Evolutionary conservation across 495 filamentous ascomycete genomes (phyloP), one percentile per base, ranked within the genome.

Genomic region (Rusavskia elegans): DNA sequence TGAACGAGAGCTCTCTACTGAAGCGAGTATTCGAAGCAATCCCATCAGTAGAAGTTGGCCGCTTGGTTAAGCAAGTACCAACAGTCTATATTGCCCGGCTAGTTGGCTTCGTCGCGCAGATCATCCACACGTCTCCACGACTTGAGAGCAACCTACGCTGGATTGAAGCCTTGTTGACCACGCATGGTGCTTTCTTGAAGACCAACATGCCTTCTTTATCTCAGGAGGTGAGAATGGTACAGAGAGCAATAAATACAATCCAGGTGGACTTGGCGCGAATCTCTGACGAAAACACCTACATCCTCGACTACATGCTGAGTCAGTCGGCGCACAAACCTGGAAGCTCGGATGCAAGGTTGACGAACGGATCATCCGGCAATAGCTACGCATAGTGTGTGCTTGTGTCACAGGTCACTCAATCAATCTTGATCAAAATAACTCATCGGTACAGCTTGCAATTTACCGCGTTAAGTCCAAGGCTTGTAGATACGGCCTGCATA

Each of bases 71-170:
- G 45, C 76, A 83, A 16, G 69, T 97, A 40, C 92, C 92, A 6
- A 74, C 74, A 0, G 85, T 94, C n/a, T 98, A 98, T 64, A 74
- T 98, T 5, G 75, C 80, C 42, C 76, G 82, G 32, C 67, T 96
- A 16, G 67, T 98, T 41, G 78, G 87, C 41, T 92, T 89, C 53
- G 80, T 96, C n/a, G 86, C 85, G 4, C 72, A 80, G 42, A 84
- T 87, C 55, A 83, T 83, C n/a, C 89, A 95, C 57, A 83, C 92
- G 55, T 87, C 79, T 1, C 90, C 89, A 2, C 89, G 94, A 69
- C 71, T 98, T 19, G 92, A 98, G 65, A 92, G 95, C 66, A 89
- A 90, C 62, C 68, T 98, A 52, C 63, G 88, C 14, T 98, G 92
- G 92, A 81, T 96, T 55, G 84, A 90, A 63, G 77, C 82, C n/a